Conservation (phyloP, 257 asterid species). For the Solanum chaucha region DNA sequence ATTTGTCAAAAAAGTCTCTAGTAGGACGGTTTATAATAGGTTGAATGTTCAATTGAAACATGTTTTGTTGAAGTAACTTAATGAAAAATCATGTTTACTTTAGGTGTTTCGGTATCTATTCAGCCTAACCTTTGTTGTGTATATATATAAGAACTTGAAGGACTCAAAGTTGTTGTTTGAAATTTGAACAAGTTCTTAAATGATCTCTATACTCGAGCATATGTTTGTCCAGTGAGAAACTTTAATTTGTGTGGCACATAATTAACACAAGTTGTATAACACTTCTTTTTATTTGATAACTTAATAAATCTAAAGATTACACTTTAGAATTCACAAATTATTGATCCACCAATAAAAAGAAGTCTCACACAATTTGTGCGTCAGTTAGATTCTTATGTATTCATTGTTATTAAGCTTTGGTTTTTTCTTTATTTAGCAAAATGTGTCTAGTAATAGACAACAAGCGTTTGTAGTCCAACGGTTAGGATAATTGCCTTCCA, state of each 20-base stretch:
- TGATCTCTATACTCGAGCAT: background rate
- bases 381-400: too few species aligned
- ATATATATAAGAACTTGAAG: background rate
- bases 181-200: background rate
- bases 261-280: background rate
- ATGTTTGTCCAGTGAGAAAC: background rate
- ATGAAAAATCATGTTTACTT: background rate
- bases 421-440: too few species aligned
- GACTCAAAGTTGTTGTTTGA: background rate
- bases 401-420: too few species aligned
- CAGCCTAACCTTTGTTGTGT: background rate
- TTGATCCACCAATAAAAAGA: background rate
- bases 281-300: background rate
- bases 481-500: constrained; percentile 99
- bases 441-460: background rate
- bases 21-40: background rate
- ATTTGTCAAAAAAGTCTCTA: background rate
- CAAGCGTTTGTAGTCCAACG: constrained; percentile 78
- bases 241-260: background rate
- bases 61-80: too few species aligned
- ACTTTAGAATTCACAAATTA: background rate
- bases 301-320: background rate
- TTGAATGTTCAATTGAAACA: background rate
- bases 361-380: background rate
- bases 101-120: background rate